These are phyloP conservation scores for Rhododendron williamsianum DNA, from an alignment of 148 eudicot genomes.

Conservation along the genomic window DNA sequence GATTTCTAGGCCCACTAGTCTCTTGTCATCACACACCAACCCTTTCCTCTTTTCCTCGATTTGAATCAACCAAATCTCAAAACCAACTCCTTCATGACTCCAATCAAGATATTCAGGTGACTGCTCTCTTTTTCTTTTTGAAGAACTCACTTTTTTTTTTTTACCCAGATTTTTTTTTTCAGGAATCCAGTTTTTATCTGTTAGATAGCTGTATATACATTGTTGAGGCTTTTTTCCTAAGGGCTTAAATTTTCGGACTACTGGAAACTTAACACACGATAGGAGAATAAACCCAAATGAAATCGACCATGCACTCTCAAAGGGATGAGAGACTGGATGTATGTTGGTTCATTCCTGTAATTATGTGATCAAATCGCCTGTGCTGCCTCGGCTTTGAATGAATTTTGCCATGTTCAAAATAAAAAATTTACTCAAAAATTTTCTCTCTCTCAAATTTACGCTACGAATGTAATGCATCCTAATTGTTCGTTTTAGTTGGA, in stretches of 20 bases:
- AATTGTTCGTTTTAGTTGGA: background rate
- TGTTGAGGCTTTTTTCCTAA: too few species aligned
- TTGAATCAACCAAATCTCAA: background rate
- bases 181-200: background rate
- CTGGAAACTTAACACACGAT: background rate
- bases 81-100: background rate
- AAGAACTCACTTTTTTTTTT: background rate
- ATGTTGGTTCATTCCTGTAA: background rate
- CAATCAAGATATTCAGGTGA: slow-evolving; percentile 3
- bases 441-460: background rate
- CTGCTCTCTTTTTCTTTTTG: background rate
- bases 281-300: background rate
- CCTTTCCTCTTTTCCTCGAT: background rate
- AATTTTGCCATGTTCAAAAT: background rate
- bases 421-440: background rate
- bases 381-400: background rate
- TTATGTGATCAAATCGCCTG: background rate
- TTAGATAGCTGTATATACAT: background rate
- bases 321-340: background rate
- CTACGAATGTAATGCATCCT: background rate
- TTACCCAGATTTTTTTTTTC: background rate
- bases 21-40: background rate
- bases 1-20: background rate
- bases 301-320: background rate
- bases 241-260: background rate